Percentiles rank a stretch among this genome's conserved stretches.
Evolutionary conservation across 2,329 filamentous ascomycete species (phyloP).

Genomic region (Penicillium fuscoglaucum): DNA sequence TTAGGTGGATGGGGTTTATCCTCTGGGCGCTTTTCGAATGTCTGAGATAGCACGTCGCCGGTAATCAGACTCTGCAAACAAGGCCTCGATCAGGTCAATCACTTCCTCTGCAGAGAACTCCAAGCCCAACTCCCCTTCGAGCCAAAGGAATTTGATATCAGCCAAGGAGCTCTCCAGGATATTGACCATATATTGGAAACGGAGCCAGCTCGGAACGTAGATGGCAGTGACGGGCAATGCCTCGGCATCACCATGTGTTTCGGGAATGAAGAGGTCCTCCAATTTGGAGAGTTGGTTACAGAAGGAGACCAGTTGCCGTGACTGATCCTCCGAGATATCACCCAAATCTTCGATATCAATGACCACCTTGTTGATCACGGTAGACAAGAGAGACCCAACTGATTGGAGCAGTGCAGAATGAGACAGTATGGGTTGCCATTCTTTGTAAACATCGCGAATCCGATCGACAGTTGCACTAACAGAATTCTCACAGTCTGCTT

Average conservation of each 20-base stretch:
- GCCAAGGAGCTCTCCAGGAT: slow-evolving; percentile 63
- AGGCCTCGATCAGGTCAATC: slow-evolving; percentile 61
- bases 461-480: slow-evolving; percentile 59
- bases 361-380: slow-evolving; percentile 60
- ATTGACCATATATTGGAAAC: slow-evolving; percentile 64
- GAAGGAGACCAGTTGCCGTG: slow-evolving; percentile 57
- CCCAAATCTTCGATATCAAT: slow-evolving; percentile 62
- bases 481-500: slow-evolving; percentile 60
- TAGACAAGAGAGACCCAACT: slow-evolving; percentile 59
- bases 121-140: slow-evolving; percentile 62
- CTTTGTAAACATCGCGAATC: slow-evolving; percentile 55
- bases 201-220: slow-evolving; percentile 64
- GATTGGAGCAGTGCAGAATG: slow-evolving; percentile 62
- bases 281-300: slow-evolving; percentile 58
- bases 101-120: slow-evolving; percentile 64
- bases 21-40: slow-evolving; percentile 46
- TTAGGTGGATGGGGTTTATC: neutral
- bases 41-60: slow-evolving; percentile 59
- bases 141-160: slow-evolving; percentile 67
- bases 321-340: slow-evolving; percentile 65
- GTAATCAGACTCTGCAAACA: slow-evolving; percentile 64
- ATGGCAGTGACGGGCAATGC: slow-evolving; percentile 57
- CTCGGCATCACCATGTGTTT: slow-evolving; percentile 34
- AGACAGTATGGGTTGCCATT: slow-evolving; percentile 61
- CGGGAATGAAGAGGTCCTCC: slow-evolving; percentile 57